Percentiles rank a stretch among this genome's conserved stretches.
These are phyloP conservation scores for Tolypocladium endophyticum DNA, from an alignment of 2,329 filamentous ascomycete species.

Conservation along the genomic window DNA sequence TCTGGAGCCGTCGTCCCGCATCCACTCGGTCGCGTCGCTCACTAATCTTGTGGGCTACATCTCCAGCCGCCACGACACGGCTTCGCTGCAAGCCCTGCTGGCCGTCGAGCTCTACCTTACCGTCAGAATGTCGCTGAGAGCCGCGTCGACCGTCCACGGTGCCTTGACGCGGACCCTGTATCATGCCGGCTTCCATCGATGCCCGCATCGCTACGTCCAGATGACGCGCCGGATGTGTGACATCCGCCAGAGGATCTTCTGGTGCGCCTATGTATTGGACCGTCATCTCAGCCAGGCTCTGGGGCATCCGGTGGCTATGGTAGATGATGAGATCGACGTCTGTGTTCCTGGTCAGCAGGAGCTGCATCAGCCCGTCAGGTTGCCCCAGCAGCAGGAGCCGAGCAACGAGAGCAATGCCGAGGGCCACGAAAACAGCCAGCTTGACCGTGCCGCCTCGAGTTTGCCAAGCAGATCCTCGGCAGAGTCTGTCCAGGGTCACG, in stretches of 20 bases:
- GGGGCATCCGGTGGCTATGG: conserved; percentile 22
- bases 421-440: background rate
- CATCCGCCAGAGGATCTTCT: conserved; percentile 29
- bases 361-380: background rate
- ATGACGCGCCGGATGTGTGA: conserved; percentile 20
- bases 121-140: conserved; percentile 34
- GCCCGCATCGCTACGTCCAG: conserved; percentile 37
- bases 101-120: conserved; percentile 37
- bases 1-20: conserved; percentile 17
- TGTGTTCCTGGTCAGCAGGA: conserved; percentile 19
- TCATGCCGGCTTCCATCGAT: conserved; percentile 39
- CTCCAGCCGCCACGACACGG: conserved; percentile 28
- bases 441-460: background rate
- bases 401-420: background rate
- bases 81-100: conserved; percentile 36
- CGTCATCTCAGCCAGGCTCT: conserved; percentile 23
- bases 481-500: background rate
- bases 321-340: conserved; percentile 26
- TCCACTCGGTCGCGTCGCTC: conserved; percentile 25
- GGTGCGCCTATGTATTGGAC: conserved; percentile 27
- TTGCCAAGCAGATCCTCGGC: background rate
- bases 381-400: background rate
- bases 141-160: conserved; percentile 36
- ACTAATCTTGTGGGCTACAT: conserved; percentile 25
- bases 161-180: conserved; percentile 34